Base-by-base conservation (phyloP, 2,329 filamentous ascomycete species). In the Alternaria sp. region DNA sequence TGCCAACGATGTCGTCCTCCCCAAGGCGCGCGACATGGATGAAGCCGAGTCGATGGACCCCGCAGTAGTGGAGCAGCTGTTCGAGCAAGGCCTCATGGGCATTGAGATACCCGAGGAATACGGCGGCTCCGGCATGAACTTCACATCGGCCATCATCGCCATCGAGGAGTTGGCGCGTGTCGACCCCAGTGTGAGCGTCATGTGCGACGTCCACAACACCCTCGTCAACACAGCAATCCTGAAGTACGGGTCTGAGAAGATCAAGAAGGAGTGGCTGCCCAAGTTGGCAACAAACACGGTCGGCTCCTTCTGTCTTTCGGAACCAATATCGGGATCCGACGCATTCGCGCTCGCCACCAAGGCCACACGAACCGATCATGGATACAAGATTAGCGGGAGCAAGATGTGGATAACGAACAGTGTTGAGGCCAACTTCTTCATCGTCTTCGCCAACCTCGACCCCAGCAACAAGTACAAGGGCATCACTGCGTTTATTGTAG, bases 371-470 rank as follows among this genome's bases (percentile, higher is more conserved):
- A 95, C 92, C 0, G 84, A 87, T 23, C 85, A 88, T 65, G 93
- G 94, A 33, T 99, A 94, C 83, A 89, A 85, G 80, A 90, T 99
- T 79, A 90, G 87, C 61, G 95, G 95, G 49, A 88, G 87, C 79
- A 99, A 99, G 86, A 99, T 99, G 95, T 99, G 95, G 95, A 99
- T 99, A 80, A 99, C 95, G 64, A 99, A 99, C 84, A 90, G 91
- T 50, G 89, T 94, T 82, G 95, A 99, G 81, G 90, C 95, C 21
- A 88, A 88, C 60, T 90, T 98, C 82, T 99, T 97, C 82, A 94
- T 99, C 73, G 95, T 99, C 58, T 99, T 99, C 75, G 95, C 95
- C 73, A 99, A 97, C 80, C 83, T 99, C 37, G 90, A 97, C 76
- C 93, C 90, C 0, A 89, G 87, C 81, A 93, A 94, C 82, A 94